Base-by-base conservation (phyloP, 164 flowering plant genomes). In the Hamamelis virginiana region DNA sequence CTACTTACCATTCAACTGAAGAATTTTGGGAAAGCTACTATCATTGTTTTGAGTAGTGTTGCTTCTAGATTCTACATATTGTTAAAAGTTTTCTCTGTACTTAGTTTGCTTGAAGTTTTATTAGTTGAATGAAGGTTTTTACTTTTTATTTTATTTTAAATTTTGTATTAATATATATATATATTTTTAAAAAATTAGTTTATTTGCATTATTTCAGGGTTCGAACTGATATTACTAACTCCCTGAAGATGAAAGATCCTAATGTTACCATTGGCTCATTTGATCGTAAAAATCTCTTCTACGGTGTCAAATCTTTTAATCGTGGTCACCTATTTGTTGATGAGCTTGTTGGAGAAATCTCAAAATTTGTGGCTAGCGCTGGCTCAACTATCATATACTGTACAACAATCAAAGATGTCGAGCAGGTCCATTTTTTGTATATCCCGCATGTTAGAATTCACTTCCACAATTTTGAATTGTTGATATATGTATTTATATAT, bases 281-380 rank as follows among this genome's bases (percentile, higher is more conserved):
- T 70, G 89, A 87, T 75, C 87, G 87, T 21, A 51, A 68, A 65
- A 87, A 87, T 72, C 86, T 87, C 33, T 87, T 82, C 75, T 87
- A 87, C 65, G 81, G 86, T 64, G 89, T 79, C 58, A 80, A 85
- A 70, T 53, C 77, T 59, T 74, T 77, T 46, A 79, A 55, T 63
- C 85, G 76, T 33, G 62, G 84, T 45, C 50, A 26, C 66, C 23
- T 72, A 50, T 83, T 77, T 74, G 59, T 80, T 57, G 78, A 82
- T 28, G 86, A 85, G 69, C 75, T 85, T 62, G 83, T 85, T 51
- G 64, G 51, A 69, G 89, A 87, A 72, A 71, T 85, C 41, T 73
- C 79, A 50, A 82, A 81, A 41, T 75, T 66, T 78, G 80, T 72
- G 4, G 69, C 74, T 22, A 73, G 53, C 59, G 62, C 74, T 74